Evolutionary conservation across 331 rosid genomes (phyloP), one percentile per base, ranked within the genome.

Genomic region (Spiraea crenata): DNA sequence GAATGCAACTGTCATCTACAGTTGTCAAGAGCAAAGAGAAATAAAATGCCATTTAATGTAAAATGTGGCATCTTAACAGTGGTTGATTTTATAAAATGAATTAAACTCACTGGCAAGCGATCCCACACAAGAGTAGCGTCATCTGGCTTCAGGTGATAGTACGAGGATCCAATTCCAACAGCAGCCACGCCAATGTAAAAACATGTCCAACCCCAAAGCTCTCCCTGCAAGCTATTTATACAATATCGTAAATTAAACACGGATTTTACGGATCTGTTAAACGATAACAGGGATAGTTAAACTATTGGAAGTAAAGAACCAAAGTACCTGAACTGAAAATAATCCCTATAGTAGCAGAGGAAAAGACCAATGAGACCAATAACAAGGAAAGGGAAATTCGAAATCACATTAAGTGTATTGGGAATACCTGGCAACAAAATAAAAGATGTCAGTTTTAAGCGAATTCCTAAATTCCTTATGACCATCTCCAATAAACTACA

Each of bases 121-220:
- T 93, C 98, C 96, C 98, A 93, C 39, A 93, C 97, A 75, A 93
- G 98, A 67, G 79, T 69, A 70, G 90, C 86, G 38, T 93, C 96
- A 75, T 90, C 85, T 65, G 98, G 97, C 42, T 88, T 81, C 69
- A 93, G 89, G 82, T 93, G 98, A 76, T 93, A 90, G 84, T 90
- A 93, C 2, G 98, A 68, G 50, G 98, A 93, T 70, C 98, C 98
- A 77, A 88, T 57, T 4, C 79, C 97, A 81, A 93, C 98, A 52
- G 93, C 92, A 80, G 96, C 93, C 68, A 90, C 96, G 19, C 97
- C 98, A 70, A 88, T 60, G 77, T 82, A 93, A 77, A 93, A 93
- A 65, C 80, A 85, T 6, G 96, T 84, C 98, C 98, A 93, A 57
- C 98, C 98, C 81, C 86, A 88, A 67, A 88, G 76, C 88, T 93